Percentiles rank a stretch among this genome's conserved stretches.
phyloP scores from a whole-genome alignment of 352 stramenopile genomes.

The Plasmopara muralis region DNA sequence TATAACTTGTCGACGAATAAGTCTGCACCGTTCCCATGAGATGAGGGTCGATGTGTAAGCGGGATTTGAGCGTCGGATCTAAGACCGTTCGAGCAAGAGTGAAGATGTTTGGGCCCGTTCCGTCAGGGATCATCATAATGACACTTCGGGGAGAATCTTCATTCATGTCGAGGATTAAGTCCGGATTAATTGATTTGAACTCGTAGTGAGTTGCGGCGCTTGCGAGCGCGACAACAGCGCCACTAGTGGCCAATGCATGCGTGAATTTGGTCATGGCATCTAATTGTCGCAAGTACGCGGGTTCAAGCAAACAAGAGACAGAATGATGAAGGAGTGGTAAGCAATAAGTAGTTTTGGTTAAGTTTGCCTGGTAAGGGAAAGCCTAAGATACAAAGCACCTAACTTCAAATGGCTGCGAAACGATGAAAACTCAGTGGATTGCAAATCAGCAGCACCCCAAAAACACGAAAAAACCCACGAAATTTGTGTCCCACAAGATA shows the following conservation, averaged over 20 bases:
- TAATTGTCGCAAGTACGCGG: too few relatives aligned
- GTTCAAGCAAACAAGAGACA: too few relatives aligned
- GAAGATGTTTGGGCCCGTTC: conserved; percentile 60
- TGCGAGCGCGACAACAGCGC: conserved; percentile 23
- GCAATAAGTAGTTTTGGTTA: too few relatives aligned
- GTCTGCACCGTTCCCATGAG: conserved; percentile 54
- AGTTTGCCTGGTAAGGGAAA: too few relatives aligned
- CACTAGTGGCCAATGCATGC: conserved; percentile 13
- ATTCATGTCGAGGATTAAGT: conserved; percentile 53
- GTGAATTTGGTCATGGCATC: conserved; percentile 13
- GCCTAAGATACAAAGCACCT: too few relatives aligned
- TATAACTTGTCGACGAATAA: conserved; percentile 56
- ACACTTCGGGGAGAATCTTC: conserved; percentile 36
- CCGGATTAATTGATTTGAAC: conserved; percentile 58
- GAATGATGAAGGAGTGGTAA: too few relatives aligned
- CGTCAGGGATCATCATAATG: conserved; percentile 74
- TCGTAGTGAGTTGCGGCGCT: conserved; percentile 31
- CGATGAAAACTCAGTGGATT: too few relatives aligned
- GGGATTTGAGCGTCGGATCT: conserved; percentile 44
- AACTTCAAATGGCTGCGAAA: too few relatives aligned
- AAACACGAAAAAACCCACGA: too few relatives aligned
- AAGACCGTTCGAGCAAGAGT: conserved; percentile 47
- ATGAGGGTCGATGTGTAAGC: conserved; percentile 54
- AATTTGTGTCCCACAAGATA: too few relatives aligned
- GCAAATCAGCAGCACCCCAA: too few relatives aligned